Evolutionary conservation across 106 monocot species (phyloP).

Genomic region (Dioscorea zingiberensis): DNA sequence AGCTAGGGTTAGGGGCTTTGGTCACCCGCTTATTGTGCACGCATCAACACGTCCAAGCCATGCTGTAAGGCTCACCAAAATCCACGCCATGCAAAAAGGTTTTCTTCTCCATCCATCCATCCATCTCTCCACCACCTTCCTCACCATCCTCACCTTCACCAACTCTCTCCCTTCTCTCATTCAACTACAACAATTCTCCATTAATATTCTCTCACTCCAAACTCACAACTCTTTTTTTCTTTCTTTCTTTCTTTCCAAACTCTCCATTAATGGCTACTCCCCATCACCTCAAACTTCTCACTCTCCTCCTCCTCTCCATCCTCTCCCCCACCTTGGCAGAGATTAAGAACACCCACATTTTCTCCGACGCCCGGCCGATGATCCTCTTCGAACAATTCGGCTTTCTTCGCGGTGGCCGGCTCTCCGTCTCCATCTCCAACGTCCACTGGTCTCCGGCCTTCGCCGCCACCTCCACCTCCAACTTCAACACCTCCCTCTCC

Average conservation of each 20-base stretch:
- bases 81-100: constrained; percentile 23
- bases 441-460: constrained; percentile 13
- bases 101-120: neutral
- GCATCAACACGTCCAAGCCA: neutral
- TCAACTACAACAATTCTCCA: neutral
- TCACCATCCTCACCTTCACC: neutral
- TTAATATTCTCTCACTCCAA: neutral
- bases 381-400: constrained; percentile 60
- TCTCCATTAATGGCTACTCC: neutral
- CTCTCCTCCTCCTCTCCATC: neutral
- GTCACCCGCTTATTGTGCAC: neutral
- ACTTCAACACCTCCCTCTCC: constrained; percentile 8
- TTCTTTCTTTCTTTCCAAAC: too few species aligned
- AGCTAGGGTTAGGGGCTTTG: neutral
- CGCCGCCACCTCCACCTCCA: neutral
- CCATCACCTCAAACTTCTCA: constrained; percentile 1
- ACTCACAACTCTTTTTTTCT: too few species aligned
- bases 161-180: too few species aligned
- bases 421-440: constrained; percentile 16
- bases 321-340: constrained; percentile 18
- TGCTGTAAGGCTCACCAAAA: constrained; percentile 5
- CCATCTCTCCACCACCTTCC: neutral
- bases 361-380: constrained; percentile 16
- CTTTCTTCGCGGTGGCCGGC: constrained; percentile 21
- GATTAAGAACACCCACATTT: constrained; percentile 32